A percentile compares a stretch with the other conserved stretches of the same genome.
phyloP scores from a whole-genome alignment of 768 basidiomycete genomes.

The Suillus bovinus region DNA sequence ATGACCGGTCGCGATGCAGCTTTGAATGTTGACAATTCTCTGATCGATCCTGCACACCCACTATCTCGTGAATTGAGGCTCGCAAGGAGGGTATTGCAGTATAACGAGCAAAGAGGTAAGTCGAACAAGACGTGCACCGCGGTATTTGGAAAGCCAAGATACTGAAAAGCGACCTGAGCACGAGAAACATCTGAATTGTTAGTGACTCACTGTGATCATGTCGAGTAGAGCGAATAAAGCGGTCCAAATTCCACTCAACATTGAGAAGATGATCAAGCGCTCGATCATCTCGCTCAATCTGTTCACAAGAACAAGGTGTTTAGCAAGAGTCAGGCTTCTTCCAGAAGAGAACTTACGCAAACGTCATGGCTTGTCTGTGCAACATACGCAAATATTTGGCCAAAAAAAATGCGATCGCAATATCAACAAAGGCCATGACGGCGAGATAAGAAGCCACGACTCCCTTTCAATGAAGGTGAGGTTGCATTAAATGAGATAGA shows the following conservation, averaged over 20 bases:
- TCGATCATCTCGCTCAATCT: slow-evolving; percentile 1
- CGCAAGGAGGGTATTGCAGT: slow-evolving; percentile 34
- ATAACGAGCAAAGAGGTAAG: slow-evolving; percentile 33
- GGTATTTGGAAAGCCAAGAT: slow-evolving; percentile 19
- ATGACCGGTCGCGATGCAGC: not conserved
- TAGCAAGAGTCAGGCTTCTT: not conserved
- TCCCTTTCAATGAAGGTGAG: not conserved
- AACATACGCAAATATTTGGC: not conserved
- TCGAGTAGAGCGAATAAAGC: slow-evolving; percentile 3
- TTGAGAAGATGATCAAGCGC: not conserved
- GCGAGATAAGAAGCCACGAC: not conserved
- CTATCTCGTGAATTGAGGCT: slow-evolving; percentile 30
- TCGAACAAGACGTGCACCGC: slow-evolving; percentile 27
- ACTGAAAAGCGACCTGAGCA: not conserved
- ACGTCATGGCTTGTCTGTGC: not conserved
- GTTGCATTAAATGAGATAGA: not conserved
- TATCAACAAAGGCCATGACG: not conserved
- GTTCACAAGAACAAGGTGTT: not conserved
- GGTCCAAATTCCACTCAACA: not conserved
- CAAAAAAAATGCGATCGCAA: not conserved
- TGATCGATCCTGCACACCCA: not conserved
- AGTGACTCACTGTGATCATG: not conserved
- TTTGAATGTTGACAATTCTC: not conserved
- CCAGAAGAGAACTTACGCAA: not conserved
- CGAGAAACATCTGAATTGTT: not conserved